A percentile compares a stretch with the other conserved stretches of the same genome.
These are phyloP conservation scores for Corylus avellana DNA, from an alignment of 306 rosid genomes.

Conservation along the genomic window DNA sequence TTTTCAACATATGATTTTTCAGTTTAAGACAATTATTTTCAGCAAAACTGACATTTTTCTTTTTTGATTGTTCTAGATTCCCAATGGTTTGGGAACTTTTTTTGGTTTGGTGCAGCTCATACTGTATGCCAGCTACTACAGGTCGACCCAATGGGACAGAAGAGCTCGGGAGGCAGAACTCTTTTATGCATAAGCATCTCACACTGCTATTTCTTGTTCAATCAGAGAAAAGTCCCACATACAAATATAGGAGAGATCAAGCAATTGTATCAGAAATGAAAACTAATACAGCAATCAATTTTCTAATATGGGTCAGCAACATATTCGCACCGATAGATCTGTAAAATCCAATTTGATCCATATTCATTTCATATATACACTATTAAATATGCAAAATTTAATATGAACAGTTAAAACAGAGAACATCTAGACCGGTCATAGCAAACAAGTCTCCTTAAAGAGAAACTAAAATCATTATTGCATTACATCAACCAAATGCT, in stretches of 20 bases:
- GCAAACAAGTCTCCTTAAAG: too few relatives aligned
- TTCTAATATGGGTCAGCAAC: neutral
- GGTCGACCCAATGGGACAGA: conserved; percentile 48
- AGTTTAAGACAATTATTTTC: too few relatives aligned
- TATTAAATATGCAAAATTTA: too few relatives aligned
- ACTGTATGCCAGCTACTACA: conserved; percentile 56
- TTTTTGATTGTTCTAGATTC: conserved; percentile 28
- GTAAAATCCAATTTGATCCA: too few relatives aligned
- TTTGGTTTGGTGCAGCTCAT: conserved; percentile 63
- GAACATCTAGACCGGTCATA: too few relatives aligned
- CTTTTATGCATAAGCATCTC: conserved; percentile 14
- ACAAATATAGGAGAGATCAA: neutral
- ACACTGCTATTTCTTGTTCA: neutral
- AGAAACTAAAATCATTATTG: neutral
- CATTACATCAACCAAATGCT: neutral
- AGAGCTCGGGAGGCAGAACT: conserved; percentile 24
- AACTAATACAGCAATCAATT: neutral
- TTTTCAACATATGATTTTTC: too few relatives aligned
- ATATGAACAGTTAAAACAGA: too few relatives aligned
- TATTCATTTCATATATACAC: too few relatives aligned
- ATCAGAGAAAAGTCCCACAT: neutral
- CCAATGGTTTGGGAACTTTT: conserved; percentile 63
- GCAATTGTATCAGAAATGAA: neutral
- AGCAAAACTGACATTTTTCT: neutral
- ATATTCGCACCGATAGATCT: too few relatives aligned